Base-by-base conservation (phyloP, 192 early-diverging fungal species). In the Dispira simplex region DNA sequence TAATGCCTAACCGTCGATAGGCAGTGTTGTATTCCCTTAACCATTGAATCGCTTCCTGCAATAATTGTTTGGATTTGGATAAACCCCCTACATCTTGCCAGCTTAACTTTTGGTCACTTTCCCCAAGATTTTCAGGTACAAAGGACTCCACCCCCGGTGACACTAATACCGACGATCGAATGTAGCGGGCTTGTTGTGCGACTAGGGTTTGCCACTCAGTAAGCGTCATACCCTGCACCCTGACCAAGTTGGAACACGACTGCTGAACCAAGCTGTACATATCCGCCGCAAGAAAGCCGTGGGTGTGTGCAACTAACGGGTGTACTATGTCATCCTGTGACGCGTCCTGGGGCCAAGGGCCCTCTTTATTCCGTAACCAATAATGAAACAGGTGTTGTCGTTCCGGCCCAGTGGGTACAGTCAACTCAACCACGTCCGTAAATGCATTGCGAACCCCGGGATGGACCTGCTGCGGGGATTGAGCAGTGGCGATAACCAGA, bases 61-160 rank as follows among this genome's bases (percentile, higher is more conserved):
- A 65, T 10, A 80, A 69, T 11, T 66, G 85, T 68, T 94, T 94
- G 13, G 81, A 85, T 0, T 65, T 62, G 8, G 71, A 74, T 26
- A 92, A 69, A 2, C 93, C 93, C 20, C 91, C 93, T 63, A 96
- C 83, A 69, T 93, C 88, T 0, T 63, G 59, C 88, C 91, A 93
- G 26, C 67, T 47, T 6, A 91, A 49, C 21, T 66, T 49, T 21
- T 75, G 70, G 49, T 71, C 71, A 46, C 81, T 67, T 0, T 75
- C 76, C 23, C 68, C 77, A 4, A 65, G 65, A 1, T 63, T 64
- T 18, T 44, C 16, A 13, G 60, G 32, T 3, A 23, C 44, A 25
- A 55, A 49, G 18, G 49, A 20, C 13, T n/a, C 47, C 56, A 11
- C 62, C 18, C 44, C 44, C 44, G 21, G 16, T 39, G n/a, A 26